Percentiles rank a stretch among this genome's conserved stretches.
Evolutionary conservation across 306 rosid species (phyloP).

Genomic region (Fragaria ananassa): DNA sequence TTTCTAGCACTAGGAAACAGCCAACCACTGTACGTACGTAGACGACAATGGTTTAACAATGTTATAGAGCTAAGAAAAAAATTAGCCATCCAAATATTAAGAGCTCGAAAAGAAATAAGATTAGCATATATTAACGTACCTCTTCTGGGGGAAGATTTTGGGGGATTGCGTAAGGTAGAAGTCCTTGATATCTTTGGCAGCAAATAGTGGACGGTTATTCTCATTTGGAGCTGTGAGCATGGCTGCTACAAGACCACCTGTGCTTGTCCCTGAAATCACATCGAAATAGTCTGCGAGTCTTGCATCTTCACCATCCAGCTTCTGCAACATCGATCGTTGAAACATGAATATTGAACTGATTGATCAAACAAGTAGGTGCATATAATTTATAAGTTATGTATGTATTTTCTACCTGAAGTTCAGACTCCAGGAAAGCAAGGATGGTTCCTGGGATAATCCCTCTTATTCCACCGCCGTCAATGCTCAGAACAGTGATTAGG

Average conservation of each 20-base stretch:
- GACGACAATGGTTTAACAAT: too few relatives aligned
- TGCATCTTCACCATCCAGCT: slow-evolving; percentile 55
- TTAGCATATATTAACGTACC: slow-evolving; percentile 9
- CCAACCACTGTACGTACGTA: background rate
- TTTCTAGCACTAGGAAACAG: slow-evolving; percentile 12
- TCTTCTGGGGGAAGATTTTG: slow-evolving; percentile 51
- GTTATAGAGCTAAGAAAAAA: too few relatives aligned
- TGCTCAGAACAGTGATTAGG: slow-evolving; percentile 59
- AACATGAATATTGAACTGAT: too few relatives aligned
- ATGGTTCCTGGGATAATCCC: slow-evolving; percentile 60
- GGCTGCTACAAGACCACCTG: slow-evolving; percentile 60
- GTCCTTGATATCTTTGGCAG: slow-evolving; percentile 57
- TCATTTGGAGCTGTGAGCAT: slow-evolving; percentile 60
- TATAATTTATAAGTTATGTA: too few relatives aligned
- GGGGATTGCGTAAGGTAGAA: slow-evolving; percentile 54
- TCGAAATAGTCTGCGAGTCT: slow-evolving; percentile 63
- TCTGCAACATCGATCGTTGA: slow-evolving; percentile 30
- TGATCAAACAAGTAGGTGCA: too few relatives aligned
- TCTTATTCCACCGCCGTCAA: slow-evolving; percentile 79
- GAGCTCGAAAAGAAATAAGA: too few relatives aligned
- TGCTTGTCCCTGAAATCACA: slow-evolving; percentile 68
- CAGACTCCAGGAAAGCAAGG: too few relatives aligned
- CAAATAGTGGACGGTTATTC: slow-evolving; percentile 50
- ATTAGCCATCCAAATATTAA: too few relatives aligned
- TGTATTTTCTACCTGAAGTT: too few relatives aligned